phyloP scores from a whole-genome alignment of 305 asterid species.

The Fraxinus greggii region DNA sequence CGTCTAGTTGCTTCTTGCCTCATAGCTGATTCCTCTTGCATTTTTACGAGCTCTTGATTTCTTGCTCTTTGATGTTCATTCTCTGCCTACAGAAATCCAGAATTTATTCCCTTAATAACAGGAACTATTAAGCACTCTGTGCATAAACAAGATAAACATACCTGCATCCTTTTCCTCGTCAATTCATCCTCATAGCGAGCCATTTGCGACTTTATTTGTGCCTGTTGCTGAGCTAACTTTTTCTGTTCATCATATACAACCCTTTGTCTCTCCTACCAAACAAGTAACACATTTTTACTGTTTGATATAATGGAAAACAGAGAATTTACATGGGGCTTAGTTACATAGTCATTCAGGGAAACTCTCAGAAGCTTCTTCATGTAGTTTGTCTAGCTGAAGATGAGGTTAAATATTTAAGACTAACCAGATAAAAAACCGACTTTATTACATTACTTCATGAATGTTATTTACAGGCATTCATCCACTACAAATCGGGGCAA shows the following conservation, averaged over 20 bases:
- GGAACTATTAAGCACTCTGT: slow-evolving; percentile 1
- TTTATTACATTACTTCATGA: background rate
- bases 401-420: background rate
- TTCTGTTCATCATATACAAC: slow-evolving; percentile 85
- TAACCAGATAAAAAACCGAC: background rate
- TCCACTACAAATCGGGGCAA: background rate
- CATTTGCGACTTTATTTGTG: slow-evolving; percentile 89
- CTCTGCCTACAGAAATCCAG: slow-evolving; percentile 62
- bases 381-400: background rate
- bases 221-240: slow-evolving; percentile 85
- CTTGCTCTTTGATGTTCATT: slow-evolving; percentile 87
- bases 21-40: slow-evolving; percentile 97
- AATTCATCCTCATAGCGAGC: slow-evolving; percentile 88
- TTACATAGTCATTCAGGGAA: background rate
- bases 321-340: background rate
- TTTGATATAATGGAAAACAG: slow-evolving; percentile 12
- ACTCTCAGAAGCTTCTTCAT: background rate
- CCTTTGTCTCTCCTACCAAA: slow-evolving; percentile 80
- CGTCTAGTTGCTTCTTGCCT: slow-evolving; percentile 91
- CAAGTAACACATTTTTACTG: slow-evolving; percentile 19
- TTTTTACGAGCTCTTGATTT: slow-evolving; percentile 86
- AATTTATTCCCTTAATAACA: slow-evolving; percentile 3
- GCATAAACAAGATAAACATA: slow-evolving; percentile 26
- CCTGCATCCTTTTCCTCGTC: slow-evolving; percentile 98
- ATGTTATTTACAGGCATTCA: background rate